phyloP scores from a whole-genome alignment of 441 rosid genomes.

The Pelargonium cotyledonis region DNA sequence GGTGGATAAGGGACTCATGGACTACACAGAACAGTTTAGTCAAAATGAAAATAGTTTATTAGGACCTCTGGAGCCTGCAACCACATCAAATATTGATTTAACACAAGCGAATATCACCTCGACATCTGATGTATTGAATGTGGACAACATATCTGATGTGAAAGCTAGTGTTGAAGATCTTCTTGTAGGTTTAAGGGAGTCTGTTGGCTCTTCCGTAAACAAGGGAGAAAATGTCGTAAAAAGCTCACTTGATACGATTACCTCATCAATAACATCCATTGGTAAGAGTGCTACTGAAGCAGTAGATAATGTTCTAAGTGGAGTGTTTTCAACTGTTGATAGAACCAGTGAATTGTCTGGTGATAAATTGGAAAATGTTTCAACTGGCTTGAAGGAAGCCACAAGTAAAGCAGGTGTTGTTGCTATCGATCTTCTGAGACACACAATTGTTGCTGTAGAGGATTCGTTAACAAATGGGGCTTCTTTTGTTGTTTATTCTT shows the following conservation, averaged over 20 bases:
- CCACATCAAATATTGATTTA: conserved; percentile 26
- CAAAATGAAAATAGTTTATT: conserved; percentile 30
- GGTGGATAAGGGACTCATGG: conserved; percentile 31
- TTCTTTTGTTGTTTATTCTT: conserved; percentile 57
- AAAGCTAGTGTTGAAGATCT: conserved; percentile 47
- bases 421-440: conserved; percentile 59
- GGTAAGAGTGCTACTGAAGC: conserved; percentile 53
- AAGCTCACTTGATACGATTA: conserved; percentile 47
- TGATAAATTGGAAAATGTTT: conserved; percentile 41
- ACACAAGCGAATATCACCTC: conserved; percentile 35
- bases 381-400: conserved; percentile 51
- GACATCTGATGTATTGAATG: conserved; percentile 28
- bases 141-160: conserved; percentile 28
- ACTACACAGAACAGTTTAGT: conserved; percentile 32
- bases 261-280: conserved; percentile 51
- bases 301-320: conserved; percentile 44
- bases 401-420: conserved; percentile 41
- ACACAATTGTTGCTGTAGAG: conserved; percentile 52
- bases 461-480: conserved; percentile 52
- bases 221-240: conserved; percentile 50
- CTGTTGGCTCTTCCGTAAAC: conserved; percentile 44
- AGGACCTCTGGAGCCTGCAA: conserved; percentile 36
- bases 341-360: conserved; percentile 49
- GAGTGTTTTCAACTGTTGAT: conserved; percentile 43
- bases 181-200: conserved; percentile 35